Conservation (phyloP, 345 rosid genomes). For the Nephelium lappaceum region DNA sequence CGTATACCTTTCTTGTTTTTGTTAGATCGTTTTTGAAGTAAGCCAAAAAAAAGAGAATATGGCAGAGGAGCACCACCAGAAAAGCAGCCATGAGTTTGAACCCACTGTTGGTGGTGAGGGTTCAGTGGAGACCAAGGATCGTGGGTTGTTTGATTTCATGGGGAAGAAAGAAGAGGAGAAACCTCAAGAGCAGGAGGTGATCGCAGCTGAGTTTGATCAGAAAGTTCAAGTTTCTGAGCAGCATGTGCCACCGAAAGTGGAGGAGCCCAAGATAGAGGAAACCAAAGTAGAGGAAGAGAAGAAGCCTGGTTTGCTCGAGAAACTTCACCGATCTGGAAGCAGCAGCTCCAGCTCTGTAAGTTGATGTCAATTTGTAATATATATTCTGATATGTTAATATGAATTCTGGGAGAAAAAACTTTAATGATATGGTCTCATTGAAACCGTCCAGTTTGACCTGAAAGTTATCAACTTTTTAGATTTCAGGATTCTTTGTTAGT, state of each 20-base stretch:
- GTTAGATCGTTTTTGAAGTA: neutral
- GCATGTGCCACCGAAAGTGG: neutral
- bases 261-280: slow-evolving; percentile 24
- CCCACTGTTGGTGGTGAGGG: slow-evolving; percentile 30
- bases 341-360: slow-evolving; percentile 99
- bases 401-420: no score
- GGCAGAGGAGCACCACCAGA: slow-evolving; percentile 54
- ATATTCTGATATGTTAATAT: no score
- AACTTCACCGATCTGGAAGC: slow-evolving; percentile 71
- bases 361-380: neutral
- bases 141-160: slow-evolving; percentile 83
- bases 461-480: no score
- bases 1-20: no score
- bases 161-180: slow-evolving; percentile 68
- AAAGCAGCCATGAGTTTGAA: slow-evolving; percentile 52
- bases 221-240: slow-evolving; percentile 64
- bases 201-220: slow-evolving; percentile 61
- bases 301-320: slow-evolving; percentile 58
- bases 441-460: no score
- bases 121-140: slow-evolving; percentile 54
- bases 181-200: slow-evolving; percentile 56
- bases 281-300: slow-evolving; percentile 49
- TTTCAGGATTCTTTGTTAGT: no score
- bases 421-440: no score
- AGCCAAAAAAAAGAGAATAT: slow-evolving; percentile 30